phyloP scores from a whole-genome alignment of 179 eudicot species.

The Amaranthus tricolor region DNA sequence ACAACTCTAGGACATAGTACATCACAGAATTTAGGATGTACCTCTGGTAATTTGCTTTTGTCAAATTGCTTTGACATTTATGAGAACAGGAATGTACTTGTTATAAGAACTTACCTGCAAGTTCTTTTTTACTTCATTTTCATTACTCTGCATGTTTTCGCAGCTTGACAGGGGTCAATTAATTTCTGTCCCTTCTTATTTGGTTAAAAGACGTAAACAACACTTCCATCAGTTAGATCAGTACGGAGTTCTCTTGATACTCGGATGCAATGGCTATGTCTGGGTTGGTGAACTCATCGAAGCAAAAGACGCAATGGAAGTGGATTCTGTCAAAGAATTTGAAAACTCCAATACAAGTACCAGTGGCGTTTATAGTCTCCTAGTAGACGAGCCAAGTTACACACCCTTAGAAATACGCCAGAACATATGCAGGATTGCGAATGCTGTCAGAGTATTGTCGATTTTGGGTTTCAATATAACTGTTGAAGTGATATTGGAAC shows the following conservation, averaged over 20 bases:
- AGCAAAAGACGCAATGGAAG: constrained; percentile 56
- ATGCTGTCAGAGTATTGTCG: constrained; percentile 74
- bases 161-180: constrained; percentile 90
- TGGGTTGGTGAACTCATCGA: constrained; percentile 83
- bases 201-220: constrained; percentile 82
- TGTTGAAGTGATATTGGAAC: constrained; percentile 54
- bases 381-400: constrained; percentile 41
- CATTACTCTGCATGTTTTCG: constrained; percentile 5
- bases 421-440: constrained; percentile 74
- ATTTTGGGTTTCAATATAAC: constrained; percentile 65
- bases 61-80: not conserved
- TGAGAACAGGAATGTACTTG: not conserved
- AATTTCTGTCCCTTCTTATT: constrained; percentile 62
- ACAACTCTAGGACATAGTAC: not conserved
- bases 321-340: constrained; percentile 40
- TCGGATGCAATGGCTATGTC: constrained; percentile 86
- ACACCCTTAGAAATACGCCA: constrained; percentile 63
- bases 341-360: constrained; percentile 35
- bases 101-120: not conserved
- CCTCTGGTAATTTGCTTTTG: not conserved
- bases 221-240: constrained; percentile 78
- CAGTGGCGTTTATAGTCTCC: constrained; percentile 9
- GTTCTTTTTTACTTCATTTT: not conserved
- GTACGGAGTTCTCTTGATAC: constrained; percentile 62
- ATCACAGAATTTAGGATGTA: not conserved